Base-by-base conservation (phyloP, 139 green algal genomes). In the Volvox africanus region DNA sequence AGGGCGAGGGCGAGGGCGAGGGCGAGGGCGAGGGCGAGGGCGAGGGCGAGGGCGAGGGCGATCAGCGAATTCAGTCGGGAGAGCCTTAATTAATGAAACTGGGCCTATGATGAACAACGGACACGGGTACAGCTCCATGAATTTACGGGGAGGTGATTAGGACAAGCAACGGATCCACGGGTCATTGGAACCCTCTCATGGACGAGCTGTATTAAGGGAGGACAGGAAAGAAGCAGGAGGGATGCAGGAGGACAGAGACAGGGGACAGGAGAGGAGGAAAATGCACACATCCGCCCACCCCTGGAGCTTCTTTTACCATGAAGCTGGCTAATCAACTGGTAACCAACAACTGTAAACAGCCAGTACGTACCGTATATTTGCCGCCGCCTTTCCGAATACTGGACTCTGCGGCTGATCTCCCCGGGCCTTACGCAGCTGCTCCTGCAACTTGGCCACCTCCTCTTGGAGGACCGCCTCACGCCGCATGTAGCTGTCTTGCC, bases 401-500 rank as follows among this genome's bases (percentile, higher is more conserved):
- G 89, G 30, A 55, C 76, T 77, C 26, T 80, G 21, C 28, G 85
- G 33, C 36, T 37, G 61, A 28, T 80, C 82, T 68, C 85, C 81
- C 26, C 65, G 78, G 35, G 78, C 78, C 88, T 80, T 75, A 44
- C 61, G 71, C 77, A 83, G 79, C 76, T 84, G 22, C 20, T 88
- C 84, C 90, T 93, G 24, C 61, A 93, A 44, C 55, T 55, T 20
- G 22, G 68, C 65, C 14, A 93, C 61, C 37, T 91, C 22, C 11
- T 73, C 84, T 36, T 85, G 65, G 44, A 91, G 50, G 55, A 81
- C 55, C 16, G 44, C 90, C 77, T 93, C 90, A 0, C 90, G 90
- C 65, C 90, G 78, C 90, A 93, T 93, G 90, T 93, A 93, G 67
- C 65, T 86, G n/a, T 90, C 82, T 77, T 93, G 90, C 17, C 90